These are phyloP conservation scores for Eucalyptus globulus DNA, from an alignment of 345 rosid species.

Conservation along the genomic window DNA sequence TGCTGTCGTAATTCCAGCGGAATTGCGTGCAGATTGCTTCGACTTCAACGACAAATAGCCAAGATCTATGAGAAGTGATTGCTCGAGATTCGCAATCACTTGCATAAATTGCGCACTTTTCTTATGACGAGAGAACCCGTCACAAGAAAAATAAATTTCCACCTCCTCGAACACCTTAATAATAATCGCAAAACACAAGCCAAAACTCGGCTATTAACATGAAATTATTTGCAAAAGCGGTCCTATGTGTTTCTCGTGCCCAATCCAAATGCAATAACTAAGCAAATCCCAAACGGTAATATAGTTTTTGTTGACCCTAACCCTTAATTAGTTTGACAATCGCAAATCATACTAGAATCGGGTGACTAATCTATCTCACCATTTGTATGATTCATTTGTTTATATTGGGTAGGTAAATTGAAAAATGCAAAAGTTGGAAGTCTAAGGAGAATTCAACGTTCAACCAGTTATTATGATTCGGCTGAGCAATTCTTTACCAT, in stretches of 20 bases:
- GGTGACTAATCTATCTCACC: not conserved
- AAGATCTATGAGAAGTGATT: not conserved
- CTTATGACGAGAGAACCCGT: not conserved
- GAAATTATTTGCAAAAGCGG: not conserved
- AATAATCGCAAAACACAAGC: fast-evolving
- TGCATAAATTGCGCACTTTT: not conserved
- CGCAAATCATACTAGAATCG: not conserved
- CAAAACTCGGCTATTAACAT: fast-evolving
- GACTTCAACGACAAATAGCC: not conserved
- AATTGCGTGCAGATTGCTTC: not conserved
- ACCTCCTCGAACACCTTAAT: fast-evolving
- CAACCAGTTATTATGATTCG: not conserved
- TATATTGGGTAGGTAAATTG: not conserved
- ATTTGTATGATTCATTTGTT: not conserved
- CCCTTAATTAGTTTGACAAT: not conserved
- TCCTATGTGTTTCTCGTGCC: not conserved
- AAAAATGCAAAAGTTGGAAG: not conserved
- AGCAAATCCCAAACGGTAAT: not conserved
- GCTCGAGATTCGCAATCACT: not conserved
- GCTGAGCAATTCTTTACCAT: not conserved
- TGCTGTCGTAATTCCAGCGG: not conserved
- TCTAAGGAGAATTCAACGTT: fast-evolving
- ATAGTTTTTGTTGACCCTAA: not conserved
- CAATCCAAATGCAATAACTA: not conserved
- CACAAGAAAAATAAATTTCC: not conserved